These are phyloP conservation scores for Helotiales sp. DNA, from an alignment of 2,329 filamentous ascomycete species.

Conservation along the genomic window DNA sequence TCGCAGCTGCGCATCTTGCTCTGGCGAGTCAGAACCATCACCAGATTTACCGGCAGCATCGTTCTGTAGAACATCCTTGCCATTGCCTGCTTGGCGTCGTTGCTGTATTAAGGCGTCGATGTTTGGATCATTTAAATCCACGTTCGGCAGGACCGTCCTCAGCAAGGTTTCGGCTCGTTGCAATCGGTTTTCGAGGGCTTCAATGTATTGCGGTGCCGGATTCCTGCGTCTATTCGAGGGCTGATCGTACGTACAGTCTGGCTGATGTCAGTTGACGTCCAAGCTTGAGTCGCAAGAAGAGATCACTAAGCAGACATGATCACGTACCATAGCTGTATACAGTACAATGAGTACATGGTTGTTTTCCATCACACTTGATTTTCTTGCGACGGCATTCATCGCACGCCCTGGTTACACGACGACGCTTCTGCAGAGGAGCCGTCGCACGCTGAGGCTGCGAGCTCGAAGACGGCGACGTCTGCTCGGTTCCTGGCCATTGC, in stretches of 20 bases:
- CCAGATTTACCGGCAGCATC: slow-evolving; percentile 13
- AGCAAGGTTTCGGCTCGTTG: slow-evolving; percentile 70
- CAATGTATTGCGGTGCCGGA: slow-evolving; percentile 71
- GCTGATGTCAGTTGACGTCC: slow-evolving; percentile 9
- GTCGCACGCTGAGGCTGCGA: slow-evolving; percentile 23
- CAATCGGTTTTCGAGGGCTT: slow-evolving; percentile 66
- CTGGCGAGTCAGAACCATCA: slow-evolving; percentile 27
- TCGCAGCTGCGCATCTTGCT: slow-evolving; percentile 73
- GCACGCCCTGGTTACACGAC: slow-evolving; percentile 77
- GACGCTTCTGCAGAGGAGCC: slow-evolving; percentile 69
- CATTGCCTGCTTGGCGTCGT: slow-evolving; percentile 41
- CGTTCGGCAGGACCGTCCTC: slow-evolving; percentile 60
- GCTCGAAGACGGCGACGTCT: slow-evolving; percentile 21
- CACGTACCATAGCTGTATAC: slow-evolving; percentile 93
- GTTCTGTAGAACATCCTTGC: slow-evolving; percentile 43
- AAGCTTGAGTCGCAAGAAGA: neutral
- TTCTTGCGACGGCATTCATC: slow-evolving; percentile 84
- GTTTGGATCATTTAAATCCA: slow-evolving; percentile 77
- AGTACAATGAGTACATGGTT: slow-evolving; percentile 92
- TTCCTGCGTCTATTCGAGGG: slow-evolving; percentile 74
- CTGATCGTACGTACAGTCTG: slow-evolving; percentile 76
- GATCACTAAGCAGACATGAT: neutral
- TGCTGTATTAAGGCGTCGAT: slow-evolving; percentile 77
- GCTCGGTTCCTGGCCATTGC: slow-evolving; percentile 25
- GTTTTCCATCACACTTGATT: slow-evolving; percentile 85